These are phyloP conservation scores for Paxillus ammoniavirescens DNA, from an alignment of 768 basidiomycete species.

Conservation along the genomic window DNA sequence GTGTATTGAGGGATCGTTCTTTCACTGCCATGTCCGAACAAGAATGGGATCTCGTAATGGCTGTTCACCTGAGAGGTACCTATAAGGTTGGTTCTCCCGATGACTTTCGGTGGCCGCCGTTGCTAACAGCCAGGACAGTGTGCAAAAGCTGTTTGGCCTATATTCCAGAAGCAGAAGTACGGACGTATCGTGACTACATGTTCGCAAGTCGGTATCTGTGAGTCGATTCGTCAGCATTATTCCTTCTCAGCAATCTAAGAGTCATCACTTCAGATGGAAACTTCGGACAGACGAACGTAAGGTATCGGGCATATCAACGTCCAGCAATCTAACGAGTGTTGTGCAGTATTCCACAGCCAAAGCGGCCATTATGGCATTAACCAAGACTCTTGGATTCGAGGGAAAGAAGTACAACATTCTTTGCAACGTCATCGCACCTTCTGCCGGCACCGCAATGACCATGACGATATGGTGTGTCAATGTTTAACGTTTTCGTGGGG, in stretches of 20 bases:
- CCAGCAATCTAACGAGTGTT: neutral
- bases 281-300: constrained; percentile 89
- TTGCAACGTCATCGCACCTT: constrained; percentile 84
- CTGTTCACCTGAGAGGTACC: constrained; percentile 87
- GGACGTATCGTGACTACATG: constrained; percentile 95
- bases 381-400: constrained; percentile 88
- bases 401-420: constrained; percentile 90
- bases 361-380: constrained; percentile 86
- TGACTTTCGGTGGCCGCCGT: neutral
- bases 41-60: constrained; percentile 93
- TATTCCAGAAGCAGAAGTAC: constrained; percentile 95
- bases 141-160: constrained; percentile 92
- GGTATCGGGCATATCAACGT: constrained; percentile 9
- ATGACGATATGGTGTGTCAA: constrained; percentile 62
- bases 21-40: constrained; percentile 85
- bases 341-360: constrained; percentile 87
- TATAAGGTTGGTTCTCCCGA: constrained; percentile 59
- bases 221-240: constrained; percentile 29
- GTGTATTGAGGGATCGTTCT: constrained; percentile 90
- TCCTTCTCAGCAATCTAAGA: neutral
- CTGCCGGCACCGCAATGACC: constrained; percentile 91
- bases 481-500: constrained; percentile 16
- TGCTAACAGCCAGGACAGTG: constrained; percentile 50
- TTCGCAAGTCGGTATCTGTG: constrained; percentile 91
- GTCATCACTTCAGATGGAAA: constrained; percentile 68